Evolutionary conservation across 2,329 filamentous ascomycete genomes (phyloP).

Genomic region (Cladophialophora exuberans): DNA sequence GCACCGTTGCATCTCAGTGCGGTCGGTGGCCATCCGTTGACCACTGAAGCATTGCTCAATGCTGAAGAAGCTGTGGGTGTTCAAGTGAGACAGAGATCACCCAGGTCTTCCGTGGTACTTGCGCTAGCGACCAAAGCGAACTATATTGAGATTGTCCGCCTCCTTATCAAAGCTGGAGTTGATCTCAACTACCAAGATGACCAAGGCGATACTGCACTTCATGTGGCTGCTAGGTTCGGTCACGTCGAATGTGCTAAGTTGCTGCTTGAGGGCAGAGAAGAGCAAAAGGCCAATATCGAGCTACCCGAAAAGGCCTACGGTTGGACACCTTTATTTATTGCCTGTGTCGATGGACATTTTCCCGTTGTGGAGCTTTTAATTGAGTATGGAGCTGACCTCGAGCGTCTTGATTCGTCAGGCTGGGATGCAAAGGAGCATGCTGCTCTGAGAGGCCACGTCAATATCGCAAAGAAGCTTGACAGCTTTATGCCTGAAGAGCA

Average conservation of each 20-base stretch:
- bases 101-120: constrained; percentile 84
- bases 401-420: constrained; percentile 78
- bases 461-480: constrained; percentile 72
- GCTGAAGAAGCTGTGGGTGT: constrained; percentile 75
- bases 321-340: constrained; percentile 95
- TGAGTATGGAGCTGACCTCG: constrained; percentile 74
- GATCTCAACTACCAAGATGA: constrained; percentile 93
- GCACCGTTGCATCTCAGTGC: constrained; percentile 91
- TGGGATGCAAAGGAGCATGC: constrained; percentile 96
- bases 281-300: constrained; percentile 76
- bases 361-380: constrained; percentile 76
- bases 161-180: constrained; percentile 86
- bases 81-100: constrained; percentile 67
- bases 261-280: constrained; percentile 69
- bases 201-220: constrained; percentile 86
- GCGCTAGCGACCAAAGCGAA: constrained; percentile 87
- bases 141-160: constrained; percentile 78
- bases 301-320: constrained; percentile 80
- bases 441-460: constrained; percentile 82
- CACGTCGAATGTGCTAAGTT: constrained; percentile 78
- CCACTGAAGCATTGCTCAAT: constrained; percentile 77
- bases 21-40: constrained; percentile 84
- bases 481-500: constrained; percentile 54
- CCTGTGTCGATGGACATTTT: constrained; percentile 84
- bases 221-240: constrained; percentile 87